Base-by-base conservation (phyloP, 306 rosid species). In the Cucurbita ficifolia region DNA sequence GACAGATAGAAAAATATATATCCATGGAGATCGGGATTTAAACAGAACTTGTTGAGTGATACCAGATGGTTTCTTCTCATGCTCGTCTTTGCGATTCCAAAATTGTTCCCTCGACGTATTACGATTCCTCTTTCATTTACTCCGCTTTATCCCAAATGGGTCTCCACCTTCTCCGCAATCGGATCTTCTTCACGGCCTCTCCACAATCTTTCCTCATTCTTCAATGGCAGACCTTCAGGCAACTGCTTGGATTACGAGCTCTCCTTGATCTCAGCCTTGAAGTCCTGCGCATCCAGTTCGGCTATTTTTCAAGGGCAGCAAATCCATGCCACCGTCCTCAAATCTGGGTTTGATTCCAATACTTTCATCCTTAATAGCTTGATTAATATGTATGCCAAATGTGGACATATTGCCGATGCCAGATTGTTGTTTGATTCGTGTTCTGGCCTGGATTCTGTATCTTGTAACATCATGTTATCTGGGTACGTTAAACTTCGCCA, bases 391-490 rank as follows among this genome's bases (percentile, higher is more conserved):
- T 90, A 94, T 21, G 76, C 86, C 55, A 94, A 89, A 84, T 84
- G 89, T 68, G 84, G 87, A 61, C 83, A 73, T 54, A 42, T 94
- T 14, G 38, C 43, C 14, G 84, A 84, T 51, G 96, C 92, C 13
- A 80, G 48, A 6, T 70, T 75, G 40, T 50, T 94, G 75, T 90
- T 90, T 74, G 74, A 82, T 24, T 79, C 81, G 49, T 81, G 57
- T 71, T 76, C 84, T 33, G 55, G 14, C 49, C 70, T 84, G 82
- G 96, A 90, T 75, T 77, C 79, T 29, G 90, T 94, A 2, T 89
- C 95, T 10, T 90, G 87, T 86, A 94, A 94, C 72, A 94, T 90
- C 29, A 90, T 94, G 96, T 39, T 91, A 7, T 70, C 82, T 14
- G 98, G 92, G 84, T 90, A 80, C 78, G 68, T 84, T 4, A 90